Evolutionary conservation across 1,139 yeast genomes (phyloP), one percentile per base, ranked within the genome.

Genomic region (Geotrichum phurueaensis): DNA sequence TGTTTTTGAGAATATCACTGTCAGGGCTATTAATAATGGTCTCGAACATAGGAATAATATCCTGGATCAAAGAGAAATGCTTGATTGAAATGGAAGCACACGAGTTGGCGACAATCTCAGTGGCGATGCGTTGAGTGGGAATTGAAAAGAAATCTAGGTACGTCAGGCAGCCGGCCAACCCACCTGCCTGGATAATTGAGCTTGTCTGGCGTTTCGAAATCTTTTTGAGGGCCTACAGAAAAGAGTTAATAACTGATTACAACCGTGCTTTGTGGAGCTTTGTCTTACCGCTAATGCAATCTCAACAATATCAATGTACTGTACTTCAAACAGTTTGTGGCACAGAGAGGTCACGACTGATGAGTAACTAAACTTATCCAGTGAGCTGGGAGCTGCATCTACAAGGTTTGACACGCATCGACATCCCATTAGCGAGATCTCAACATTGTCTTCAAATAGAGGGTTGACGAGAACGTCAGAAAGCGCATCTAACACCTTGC

Each of bases 291-390:
- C 92, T 53, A 94, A 75, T 0, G 94, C 92, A 72, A 92, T 97
- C 71, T 94, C 99, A 0, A 97, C 96, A 62, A 94, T 78, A 71
- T 94, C 99, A 60, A 94, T 92, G 71, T 84, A 91, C 62, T 85
- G 84, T 22, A 92, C 87, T 66, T 90, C 96, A 65, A 83, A 72
- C 53, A 94, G 74, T 67, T 88, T 88, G 13, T 79, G 77, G 66
- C 89, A 84, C 51, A 94, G 76, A 0, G 83, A 84, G 51, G 84
- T 85, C 13, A 91, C 81, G 1, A 87, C 88, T 54, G 87, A 85
- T 31, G 83, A 83, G 52, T 81, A 79, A 7, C 89, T 85, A 4
- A 91, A 85, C 58, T 81, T 82, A 61, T 82, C 81, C 13, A 86
- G 81, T 56, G 85, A 82, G 56, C 87, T 87, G 23, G 84, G 84